Evolutionary conservation across 2,329 filamentous ascomycete species (phyloP).

Genomic region (Penicillium sp.): DNA sequence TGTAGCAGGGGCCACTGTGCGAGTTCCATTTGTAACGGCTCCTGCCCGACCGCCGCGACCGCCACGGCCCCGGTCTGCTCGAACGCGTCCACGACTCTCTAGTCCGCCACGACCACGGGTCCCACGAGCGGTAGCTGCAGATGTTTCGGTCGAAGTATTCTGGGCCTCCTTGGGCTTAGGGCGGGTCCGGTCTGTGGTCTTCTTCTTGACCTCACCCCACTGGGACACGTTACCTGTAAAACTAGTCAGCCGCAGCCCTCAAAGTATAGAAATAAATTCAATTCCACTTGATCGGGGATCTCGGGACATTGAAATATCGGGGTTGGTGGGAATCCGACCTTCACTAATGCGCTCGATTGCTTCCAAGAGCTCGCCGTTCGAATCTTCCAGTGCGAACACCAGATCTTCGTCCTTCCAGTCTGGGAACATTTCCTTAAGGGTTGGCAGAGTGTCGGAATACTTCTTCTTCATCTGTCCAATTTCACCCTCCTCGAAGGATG

Average conservation of each 20-base stretch:
- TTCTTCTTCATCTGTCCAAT: slow-evolving; percentile 89
- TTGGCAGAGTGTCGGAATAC: slow-evolving; percentile 73
- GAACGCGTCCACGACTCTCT: slow-evolving; percentile 47
- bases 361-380: slow-evolving; percentile 49
- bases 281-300: not conserved
- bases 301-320: not conserved
- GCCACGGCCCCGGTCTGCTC: slow-evolving; percentile 50
- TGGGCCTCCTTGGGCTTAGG: slow-evolving; percentile 49
- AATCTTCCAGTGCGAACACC: slow-evolving; percentile 86
- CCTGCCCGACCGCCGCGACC: slow-evolving; percentile 48
- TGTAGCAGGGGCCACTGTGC: slow-evolving; percentile 28
- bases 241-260: slow-evolving; percentile 13
- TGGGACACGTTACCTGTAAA: slow-evolving; percentile 50
- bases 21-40: slow-evolving; percentile 42
- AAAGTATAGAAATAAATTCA: slow-evolving; percentile 1
- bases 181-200: slow-evolving; percentile 47
- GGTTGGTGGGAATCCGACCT: slow-evolving; percentile 35
- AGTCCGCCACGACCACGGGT: slow-evolving; percentile 49
- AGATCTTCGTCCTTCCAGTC: slow-evolving; percentile 96
- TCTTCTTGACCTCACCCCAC: slow-evolving; percentile 55
- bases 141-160: slow-evolving; percentile 35
- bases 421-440: slow-evolving; percentile 89
- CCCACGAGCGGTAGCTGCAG: slow-evolving; percentile 37
- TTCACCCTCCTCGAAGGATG: slow-evolving; percentile 75
- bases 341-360: slow-evolving; percentile 54